Evolutionary conservation across 2,329 filamentous ascomycete genomes (phyloP).

Genomic region (Trichoderma polysporum): DNA sequence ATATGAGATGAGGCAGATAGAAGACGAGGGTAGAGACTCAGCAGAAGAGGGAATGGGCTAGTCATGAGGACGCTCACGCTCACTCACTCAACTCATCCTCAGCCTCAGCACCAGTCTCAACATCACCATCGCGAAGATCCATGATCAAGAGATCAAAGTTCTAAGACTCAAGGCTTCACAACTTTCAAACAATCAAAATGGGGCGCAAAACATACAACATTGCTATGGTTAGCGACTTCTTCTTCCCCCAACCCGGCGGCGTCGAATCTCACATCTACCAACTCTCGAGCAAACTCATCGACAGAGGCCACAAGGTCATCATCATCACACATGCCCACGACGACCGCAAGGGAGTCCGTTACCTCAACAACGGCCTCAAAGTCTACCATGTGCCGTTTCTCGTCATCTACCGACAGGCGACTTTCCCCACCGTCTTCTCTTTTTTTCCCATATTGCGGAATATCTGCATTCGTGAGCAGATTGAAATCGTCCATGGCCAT

Average conservation of each 20-base stretch:
- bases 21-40: neutral
- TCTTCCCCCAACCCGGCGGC: conserved; percentile 95
- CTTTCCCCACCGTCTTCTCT: conserved; percentile 95
- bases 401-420: conserved; percentile 89
- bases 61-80: neutral
- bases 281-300: conserved; percentile 90
- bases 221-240: conserved; percentile 98
- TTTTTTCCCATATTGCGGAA: conserved; percentile 98
- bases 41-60: neutral
- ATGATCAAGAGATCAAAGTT: neutral
- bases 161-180: neutral
- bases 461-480: conserved; percentile 89
- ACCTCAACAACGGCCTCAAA: conserved; percentile 95
- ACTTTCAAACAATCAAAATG: conserved; percentile 36
- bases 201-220: conserved; percentile 63
- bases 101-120: conserved; percentile 17
- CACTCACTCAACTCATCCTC: conserved; percentile 6
- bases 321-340: conserved; percentile 96
- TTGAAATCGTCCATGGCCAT: conserved; percentile 98
- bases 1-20: neutral
- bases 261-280: conserved; percentile 99
- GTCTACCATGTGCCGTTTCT: conserved; percentile 97
- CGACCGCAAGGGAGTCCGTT: conserved; percentile 86
- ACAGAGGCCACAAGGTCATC: conserved; percentile 96
- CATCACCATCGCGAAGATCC: conserved; percentile 9